Conservation (phyloP, 2,329 filamentous ascomycete species). For the Xenoacremonium recifei region DNA sequence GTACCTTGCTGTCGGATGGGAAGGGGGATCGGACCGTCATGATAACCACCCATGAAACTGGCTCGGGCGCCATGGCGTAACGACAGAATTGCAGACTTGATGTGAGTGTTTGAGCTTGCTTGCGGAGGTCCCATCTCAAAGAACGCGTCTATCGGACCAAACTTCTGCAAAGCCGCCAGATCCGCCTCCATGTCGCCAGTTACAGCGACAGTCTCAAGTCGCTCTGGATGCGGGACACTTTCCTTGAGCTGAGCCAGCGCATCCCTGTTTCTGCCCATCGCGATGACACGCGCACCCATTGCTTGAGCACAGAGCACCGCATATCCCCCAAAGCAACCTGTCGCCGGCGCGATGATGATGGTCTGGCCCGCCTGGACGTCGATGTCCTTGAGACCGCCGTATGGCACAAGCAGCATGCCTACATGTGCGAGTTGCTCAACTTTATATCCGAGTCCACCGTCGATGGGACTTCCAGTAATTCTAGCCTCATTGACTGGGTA, state of each 20-base stretch:
- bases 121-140: conserved; percentile 45
- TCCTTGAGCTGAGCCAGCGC: conserved; percentile 31
- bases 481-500: conserved; percentile 29
- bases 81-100: conserved; percentile 34
- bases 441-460: conserved; percentile 35
- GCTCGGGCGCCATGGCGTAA: conserved; percentile 30
- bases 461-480: conserved; percentile 16
- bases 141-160: conserved; percentile 38
- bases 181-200: conserved; percentile 40
- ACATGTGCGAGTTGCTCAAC: conserved; percentile 39
- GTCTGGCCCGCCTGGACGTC: conserved; percentile 46
- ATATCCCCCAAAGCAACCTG: conserved; percentile 46
- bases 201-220: conserved; percentile 40
- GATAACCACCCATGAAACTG: conserved; percentile 26
- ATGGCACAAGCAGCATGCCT: conserved; percentile 35
- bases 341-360: conserved; percentile 48
- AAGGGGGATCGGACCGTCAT: conserved; percentile 26
- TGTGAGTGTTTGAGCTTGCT: conserved; percentile 35
- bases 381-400: conserved; percentile 43
- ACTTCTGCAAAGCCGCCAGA: conserved; percentile 29
- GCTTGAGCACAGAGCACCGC: conserved; percentile 46
- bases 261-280: conserved; percentile 43
- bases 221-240: too few relatives aligned
- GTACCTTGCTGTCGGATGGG: too few relatives aligned
- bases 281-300: conserved; percentile 52